Evolutionary conservation across 2,329 filamentous ascomycete species (phyloP), one percentile per base, ranked within the genome.

Genomic region (Diaporthe amygdali): DNA sequence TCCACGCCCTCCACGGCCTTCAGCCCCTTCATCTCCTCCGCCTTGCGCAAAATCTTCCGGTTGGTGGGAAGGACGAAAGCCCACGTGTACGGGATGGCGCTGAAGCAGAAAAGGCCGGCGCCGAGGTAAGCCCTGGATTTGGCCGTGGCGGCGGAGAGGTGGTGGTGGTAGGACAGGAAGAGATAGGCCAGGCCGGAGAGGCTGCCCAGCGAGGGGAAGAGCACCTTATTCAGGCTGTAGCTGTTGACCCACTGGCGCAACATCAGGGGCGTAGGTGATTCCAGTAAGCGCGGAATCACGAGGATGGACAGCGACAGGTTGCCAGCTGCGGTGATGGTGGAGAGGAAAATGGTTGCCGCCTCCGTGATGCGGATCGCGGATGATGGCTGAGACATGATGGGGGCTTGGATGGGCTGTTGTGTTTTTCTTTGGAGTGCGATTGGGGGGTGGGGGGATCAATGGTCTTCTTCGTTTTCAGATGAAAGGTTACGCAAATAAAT

Each of bases 201-300:
- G n/a, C 84, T 70, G 7, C 83, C 79, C 10, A 85, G 70, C 1
- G 79, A 72, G 0, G 84, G 82, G 25, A 85, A 82, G 47, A 82
- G 68, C n/a, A 75, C 72, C 67, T 77, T 81, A 64, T 85, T 85
- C 2, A 76, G 74, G 22, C 78, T 75, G 78, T 81, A 86, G 71
- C 84, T 77, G 49, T 77, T 81, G 71, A 78, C 75, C 88, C 88
- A 91, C 79, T 91, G 89, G 47, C 82, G 82, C 39, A 87, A 85
- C 72, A 90, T 84, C 14, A 90, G 79, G 2, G 85, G 85, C 1
- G 86, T 84, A 1, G 89, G 89, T 0, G 87, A 85, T 71, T 87
- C 82, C 71, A 91, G 84, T 10, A 91, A 79, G 49, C 86, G 83
- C 2, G 89, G 89, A 2, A 88, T 76, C n/a, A 81, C 73, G 70